These are phyloP conservation scores for Carex cristatella DNA, from an alignment of 176 grass and related monocot genomes.

Conservation along the genomic window DNA sequence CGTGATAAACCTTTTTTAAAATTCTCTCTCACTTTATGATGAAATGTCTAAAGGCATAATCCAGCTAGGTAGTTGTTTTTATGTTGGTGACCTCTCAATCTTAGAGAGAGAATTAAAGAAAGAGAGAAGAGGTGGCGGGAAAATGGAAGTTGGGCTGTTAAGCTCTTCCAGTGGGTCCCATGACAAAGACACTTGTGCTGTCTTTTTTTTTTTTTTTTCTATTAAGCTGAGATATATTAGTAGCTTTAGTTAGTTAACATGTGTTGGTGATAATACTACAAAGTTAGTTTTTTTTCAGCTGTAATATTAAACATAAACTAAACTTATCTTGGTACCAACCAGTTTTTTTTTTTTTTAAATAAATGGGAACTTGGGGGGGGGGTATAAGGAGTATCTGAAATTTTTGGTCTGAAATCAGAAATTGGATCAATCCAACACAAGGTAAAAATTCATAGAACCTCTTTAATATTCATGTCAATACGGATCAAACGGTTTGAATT, in stretches of 20 bases:
- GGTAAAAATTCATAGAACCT: too few relatives aligned
- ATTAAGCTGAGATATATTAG: background rate
- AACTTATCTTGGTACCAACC: background rate
- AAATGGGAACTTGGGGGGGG: background rate
- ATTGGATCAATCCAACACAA: too few relatives aligned
- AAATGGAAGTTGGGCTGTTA: conserved; percentile 26
- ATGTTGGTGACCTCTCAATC: conserved; percentile 12
- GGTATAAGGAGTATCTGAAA: background rate
- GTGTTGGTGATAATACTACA: background rate
- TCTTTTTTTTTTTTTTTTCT: background rate
- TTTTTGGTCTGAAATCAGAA: too few relatives aligned
- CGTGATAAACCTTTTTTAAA: conserved; percentile 4
- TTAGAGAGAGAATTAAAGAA: background rate
- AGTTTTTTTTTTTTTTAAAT: background rate
- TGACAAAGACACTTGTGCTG: background rate
- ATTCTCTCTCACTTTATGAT: conserved; percentile 5
- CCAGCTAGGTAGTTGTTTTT: conserved; percentile 1
- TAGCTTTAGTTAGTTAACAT: background rate
- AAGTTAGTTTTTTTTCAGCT: background rate
- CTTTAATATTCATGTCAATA: too few relatives aligned
- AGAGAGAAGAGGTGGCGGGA: conserved; percentile 18
- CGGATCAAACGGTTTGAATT: too few relatives aligned
- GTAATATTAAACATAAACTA: background rate
- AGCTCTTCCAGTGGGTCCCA: background rate
- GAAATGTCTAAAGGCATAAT: conserved; percentile 18